phyloP scores from a whole-genome alignment of 805 yeast species.

The Candida pseudofarinosa region DNA sequence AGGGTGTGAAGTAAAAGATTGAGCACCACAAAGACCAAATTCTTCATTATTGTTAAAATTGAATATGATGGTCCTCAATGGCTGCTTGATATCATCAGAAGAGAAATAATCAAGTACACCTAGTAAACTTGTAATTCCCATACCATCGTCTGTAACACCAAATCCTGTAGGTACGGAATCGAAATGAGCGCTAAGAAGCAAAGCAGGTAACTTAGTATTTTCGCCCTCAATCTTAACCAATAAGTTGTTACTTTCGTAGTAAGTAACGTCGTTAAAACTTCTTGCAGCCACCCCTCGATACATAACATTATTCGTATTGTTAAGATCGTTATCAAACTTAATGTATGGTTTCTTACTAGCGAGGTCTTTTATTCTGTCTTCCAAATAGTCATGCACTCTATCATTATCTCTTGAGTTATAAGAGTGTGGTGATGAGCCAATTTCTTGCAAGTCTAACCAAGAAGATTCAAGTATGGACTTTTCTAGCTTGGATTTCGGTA shows the following conservation, averaged over 20 bases:
- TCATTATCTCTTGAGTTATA: conserved; percentile 76
- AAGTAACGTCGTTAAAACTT: conserved; percentile 50
- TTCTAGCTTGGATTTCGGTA: conserved; percentile 43
- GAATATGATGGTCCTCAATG: conserved; percentile 68
- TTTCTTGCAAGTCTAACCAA: conserved; percentile 71
- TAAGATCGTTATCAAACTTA: conserved; percentile 39
- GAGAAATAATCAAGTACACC: conserved; percentile 57
- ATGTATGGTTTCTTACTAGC: conserved; percentile 26
- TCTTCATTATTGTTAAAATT: conserved; percentile 91
- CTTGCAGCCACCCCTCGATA: conserved; percentile 47
- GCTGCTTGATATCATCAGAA: conserved; percentile 37
- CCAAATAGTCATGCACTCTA: conserved; percentile 65
- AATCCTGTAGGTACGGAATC: conserved; percentile 84
- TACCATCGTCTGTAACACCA: conserved; percentile 92
- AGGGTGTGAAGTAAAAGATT: conserved; percentile 64
- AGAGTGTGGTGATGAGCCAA: conserved; percentile 69
- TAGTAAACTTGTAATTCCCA: conserved; percentile 77
- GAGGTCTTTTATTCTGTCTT: conserved; percentile 36
- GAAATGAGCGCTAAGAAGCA: conserved; percentile 78
- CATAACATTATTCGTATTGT: conserved; percentile 43
- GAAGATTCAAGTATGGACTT: conserved; percentile 34
- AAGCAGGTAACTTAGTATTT: conserved; percentile 54
- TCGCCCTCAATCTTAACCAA: conserved; percentile 69
- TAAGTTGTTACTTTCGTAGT: conserved; percentile 81
- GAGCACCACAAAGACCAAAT: conserved; percentile 81